A percentile compares a stretch with the other conserved stretches of the same genome.
Evolutionary conservation across 768 basidiomycete genomes (phyloP).

Genomic region (Hygrophoropsis aurantiaca): DNA sequence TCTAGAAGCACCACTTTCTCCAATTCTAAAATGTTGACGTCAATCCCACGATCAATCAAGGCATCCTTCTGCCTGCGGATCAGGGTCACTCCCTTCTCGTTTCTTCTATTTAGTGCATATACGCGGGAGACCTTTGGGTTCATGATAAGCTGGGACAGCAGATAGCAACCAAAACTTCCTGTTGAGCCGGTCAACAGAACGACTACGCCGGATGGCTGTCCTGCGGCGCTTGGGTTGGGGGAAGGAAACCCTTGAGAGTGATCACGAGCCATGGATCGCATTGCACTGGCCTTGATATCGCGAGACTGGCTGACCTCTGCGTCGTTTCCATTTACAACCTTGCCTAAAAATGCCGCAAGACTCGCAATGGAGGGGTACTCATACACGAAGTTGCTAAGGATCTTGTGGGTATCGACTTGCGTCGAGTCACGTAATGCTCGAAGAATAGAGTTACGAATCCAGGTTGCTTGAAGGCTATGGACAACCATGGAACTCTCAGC

Average conservation of each 20-base stretch:
- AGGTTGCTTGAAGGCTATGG: slow-evolving; percentile 37
- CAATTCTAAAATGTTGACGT: slow-evolving; percentile 17
- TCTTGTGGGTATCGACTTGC: slow-evolving; percentile 17
- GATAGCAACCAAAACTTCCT: slow-evolving; percentile 24
- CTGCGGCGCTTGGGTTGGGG: neutral
- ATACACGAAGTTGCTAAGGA: slow-evolving; percentile 21
- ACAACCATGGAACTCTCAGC: neutral
- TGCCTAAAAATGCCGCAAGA: slow-evolving; percentile 4
- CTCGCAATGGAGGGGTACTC: slow-evolving; percentile 26
- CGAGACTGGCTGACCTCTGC: too few relatives aligned
- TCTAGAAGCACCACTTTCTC: slow-evolving; percentile 31
- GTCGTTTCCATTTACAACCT: too few relatives aligned
- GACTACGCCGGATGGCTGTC: slow-evolving; percentile 2
- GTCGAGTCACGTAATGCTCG: slow-evolving; percentile 7
- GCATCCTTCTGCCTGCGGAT: slow-evolving; percentile 21
- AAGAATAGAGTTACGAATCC: slow-evolving; percentile 29
- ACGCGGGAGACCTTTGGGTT: slow-evolving; percentile 4
- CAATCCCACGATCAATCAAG: slow-evolving; percentile 27
- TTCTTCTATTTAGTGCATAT: slow-evolving; percentile 24
- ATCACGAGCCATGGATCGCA: too few relatives aligned
- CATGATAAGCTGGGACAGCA: slow-evolving; percentile 18
- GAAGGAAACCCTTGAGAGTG: too few relatives aligned
- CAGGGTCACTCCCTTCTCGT: slow-evolving; percentile 8
- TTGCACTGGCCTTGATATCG: too few relatives aligned
- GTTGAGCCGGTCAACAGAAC: slow-evolving; percentile 31